phyloP scores from a whole-genome alignment of 768 basidiomycete species.

The Phaffia tasmanica region DNA sequence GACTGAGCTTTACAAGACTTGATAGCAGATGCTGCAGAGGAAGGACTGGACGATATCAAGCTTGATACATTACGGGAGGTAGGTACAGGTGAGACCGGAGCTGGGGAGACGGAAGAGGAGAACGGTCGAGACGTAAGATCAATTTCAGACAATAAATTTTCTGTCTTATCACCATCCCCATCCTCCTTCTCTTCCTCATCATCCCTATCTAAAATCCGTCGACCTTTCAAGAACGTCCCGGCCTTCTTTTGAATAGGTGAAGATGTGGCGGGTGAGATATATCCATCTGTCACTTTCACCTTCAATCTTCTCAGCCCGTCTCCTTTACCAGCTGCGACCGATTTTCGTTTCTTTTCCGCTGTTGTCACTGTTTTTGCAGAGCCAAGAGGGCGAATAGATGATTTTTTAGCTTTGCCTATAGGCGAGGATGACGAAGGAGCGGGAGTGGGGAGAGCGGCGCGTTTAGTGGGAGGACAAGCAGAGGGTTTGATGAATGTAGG shows the following conservation, averaged over 20 bases:
- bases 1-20: too few relatives aligned
- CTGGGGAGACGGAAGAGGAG: too few relatives aligned
- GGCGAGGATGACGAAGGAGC: slow-evolving; percentile 5
- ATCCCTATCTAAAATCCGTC: too few relatives aligned
- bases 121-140: too few relatives aligned
- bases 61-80: too few relatives aligned
- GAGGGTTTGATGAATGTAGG: background rate
- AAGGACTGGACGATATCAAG: too few relatives aligned
- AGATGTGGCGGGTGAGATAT: background rate
- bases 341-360: background rate
- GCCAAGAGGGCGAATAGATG: slow-evolving; percentile 1
- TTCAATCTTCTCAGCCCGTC: slow-evolving; percentile 3
- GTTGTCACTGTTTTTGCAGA: slow-evolving; percentile 2
- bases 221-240: background rate
- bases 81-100: too few relatives aligned
- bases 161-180: too few relatives aligned
- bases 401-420: slow-evolving; percentile 3
- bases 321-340: background rate
- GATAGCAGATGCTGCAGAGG: too few relatives aligned
- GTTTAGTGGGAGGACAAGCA: background rate
- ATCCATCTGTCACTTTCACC: background rate
- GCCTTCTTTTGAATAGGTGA: background rate
- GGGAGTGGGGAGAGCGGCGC: background rate
- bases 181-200: too few relatives aligned
- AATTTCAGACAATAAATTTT: too few relatives aligned